Conservation (phyloP, 2,329 filamentous ascomycete genomes). For the Phialocephala sp. region DNA sequence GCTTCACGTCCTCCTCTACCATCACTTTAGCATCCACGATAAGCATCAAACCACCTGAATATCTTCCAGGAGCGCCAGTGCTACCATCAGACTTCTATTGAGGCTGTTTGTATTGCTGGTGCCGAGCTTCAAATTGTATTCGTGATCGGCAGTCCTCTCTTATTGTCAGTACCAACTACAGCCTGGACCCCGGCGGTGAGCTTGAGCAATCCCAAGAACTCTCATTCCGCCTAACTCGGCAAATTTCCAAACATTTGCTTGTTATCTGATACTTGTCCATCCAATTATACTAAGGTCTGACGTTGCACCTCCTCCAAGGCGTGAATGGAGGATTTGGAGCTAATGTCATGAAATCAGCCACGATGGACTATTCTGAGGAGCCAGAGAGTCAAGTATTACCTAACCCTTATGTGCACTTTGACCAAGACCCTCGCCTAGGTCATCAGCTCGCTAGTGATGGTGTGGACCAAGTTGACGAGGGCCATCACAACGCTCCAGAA, state of each 20-base stretch:
- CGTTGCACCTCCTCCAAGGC: neutral
- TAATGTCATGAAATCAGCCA: neutral
- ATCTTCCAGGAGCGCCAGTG: neutral
- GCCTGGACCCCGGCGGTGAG: neutral
- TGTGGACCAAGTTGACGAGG: neutral
- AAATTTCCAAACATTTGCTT: neutral
- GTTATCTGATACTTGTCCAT: neutral
- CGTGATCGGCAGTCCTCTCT: neutral
- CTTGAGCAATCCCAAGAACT: neutral
- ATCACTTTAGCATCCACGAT: neutral
- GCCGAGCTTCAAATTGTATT: neutral
- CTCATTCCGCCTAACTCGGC: neutral
- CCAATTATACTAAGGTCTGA: neutral
- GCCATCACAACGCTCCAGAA: constrained; percentile 4
- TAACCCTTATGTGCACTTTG: neutral
- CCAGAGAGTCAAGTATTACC: constrained; percentile 26
- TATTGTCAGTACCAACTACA: neutral
- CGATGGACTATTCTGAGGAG: neutral
- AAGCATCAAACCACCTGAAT: neutral
- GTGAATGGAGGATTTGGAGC: neutral
- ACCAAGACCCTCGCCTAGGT: neutral
- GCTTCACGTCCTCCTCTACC: neutral
- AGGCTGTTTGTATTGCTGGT: neutral
- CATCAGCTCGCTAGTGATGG: neutral
- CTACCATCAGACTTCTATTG: neutral